Conservation (phyloP, 345 rosid genomes). For the Raphanus raphanistrum region DNA sequence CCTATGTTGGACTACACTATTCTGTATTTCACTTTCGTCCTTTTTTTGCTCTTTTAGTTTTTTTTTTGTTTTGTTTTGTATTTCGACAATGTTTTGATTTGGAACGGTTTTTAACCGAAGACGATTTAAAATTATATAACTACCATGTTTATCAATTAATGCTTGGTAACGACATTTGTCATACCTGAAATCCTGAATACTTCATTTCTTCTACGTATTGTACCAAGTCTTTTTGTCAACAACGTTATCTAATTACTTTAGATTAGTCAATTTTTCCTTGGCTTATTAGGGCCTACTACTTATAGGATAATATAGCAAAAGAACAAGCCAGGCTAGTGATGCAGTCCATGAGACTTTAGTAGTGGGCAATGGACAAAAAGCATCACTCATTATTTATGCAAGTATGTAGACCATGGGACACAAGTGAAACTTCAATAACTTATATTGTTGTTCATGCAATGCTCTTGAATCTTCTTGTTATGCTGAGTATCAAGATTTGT, state of each 20-base stretch:
- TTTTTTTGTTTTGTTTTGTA: background rate
- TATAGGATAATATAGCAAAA: background rate
- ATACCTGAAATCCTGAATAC: background rate
- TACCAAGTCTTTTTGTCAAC: background rate
- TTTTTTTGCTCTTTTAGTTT: background rate
- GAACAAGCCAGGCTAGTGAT: background rate
- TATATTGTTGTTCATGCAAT: background rate
- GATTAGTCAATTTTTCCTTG: background rate
- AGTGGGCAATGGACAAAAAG: background rate
- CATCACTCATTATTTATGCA: background rate
- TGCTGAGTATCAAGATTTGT: background rate
- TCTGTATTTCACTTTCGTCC: background rate
- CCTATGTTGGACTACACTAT: background rate
- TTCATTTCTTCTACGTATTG: background rate
- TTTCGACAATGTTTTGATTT: background rate
- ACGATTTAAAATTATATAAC: background rate
- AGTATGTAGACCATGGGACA: background rate
- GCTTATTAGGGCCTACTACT: background rate
- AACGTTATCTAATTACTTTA: no score
- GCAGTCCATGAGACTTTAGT: background rate
- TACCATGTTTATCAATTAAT: background rate
- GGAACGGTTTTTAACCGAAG: background rate
- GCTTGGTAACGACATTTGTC: background rate
- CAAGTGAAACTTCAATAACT: background rate
- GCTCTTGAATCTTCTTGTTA: background rate